These are phyloP conservation scores for Yarrowia porcina DNA, from an alignment of 805 yeast genomes.

Conservation along the genomic window DNA sequence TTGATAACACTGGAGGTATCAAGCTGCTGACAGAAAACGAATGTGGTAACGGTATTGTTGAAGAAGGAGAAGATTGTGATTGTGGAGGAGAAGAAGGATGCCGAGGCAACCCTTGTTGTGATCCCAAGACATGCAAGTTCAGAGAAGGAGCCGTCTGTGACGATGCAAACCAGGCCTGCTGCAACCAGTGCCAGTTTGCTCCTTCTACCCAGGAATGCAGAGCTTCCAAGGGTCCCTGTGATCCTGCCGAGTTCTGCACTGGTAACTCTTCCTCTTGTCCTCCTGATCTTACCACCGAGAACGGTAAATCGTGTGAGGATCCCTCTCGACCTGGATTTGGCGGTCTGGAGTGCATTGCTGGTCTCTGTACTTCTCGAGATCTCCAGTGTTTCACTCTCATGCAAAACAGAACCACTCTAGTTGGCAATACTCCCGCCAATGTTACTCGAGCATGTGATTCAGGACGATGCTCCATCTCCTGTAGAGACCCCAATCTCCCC, in stretches of 20 bases:
- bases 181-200: constrained; percentile 37
- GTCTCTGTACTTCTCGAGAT: constrained; percentile 41
- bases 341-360: constrained; percentile 34
- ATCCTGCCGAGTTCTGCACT: constrained; percentile 38
- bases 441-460: constrained; percentile 36
- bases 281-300: constrained; percentile 30
- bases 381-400: constrained; percentile 37
- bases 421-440: constrained; percentile 31
- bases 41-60: constrained; percentile 43
- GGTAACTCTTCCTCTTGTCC: constrained; percentile 40
- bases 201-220: constrained; percentile 36
- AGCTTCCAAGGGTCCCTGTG: constrained; percentile 38
- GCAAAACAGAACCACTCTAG: constrained; percentile 30
- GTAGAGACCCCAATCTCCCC: constrained; percentile 32
- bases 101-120: constrained; percentile 36
- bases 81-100: constrained; percentile 42
- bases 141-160: constrained; percentile 27
- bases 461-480: constrained; percentile 34
- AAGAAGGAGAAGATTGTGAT: constrained; percentile 43
- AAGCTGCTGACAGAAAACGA: constrained; percentile 36
- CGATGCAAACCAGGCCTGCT: constrained; percentile 33
- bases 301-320: constrained; percentile 35
- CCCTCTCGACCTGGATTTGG: constrained; percentile 25
- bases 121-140: constrained; percentile 38
- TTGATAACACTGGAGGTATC: constrained; percentile 34